Conservation (phyloP, 306 rosid species). For the Styphnolobium japonicum region DNA sequence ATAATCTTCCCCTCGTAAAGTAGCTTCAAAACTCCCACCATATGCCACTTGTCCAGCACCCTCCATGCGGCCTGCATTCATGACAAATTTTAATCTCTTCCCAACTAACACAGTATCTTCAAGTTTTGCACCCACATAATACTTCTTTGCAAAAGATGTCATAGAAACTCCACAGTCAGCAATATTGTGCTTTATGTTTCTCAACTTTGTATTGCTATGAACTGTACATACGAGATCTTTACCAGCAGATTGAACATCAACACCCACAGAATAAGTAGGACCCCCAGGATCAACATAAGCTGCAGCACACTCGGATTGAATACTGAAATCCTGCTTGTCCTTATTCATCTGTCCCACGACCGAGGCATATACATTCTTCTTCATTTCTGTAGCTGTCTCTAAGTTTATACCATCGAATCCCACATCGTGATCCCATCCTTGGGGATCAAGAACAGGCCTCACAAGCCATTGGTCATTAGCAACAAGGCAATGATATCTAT, state of each 20-base stretch:
- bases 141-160: constrained; percentile 70
- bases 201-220: constrained; percentile 64
- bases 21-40: constrained; percentile 82
- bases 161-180: constrained; percentile 78
- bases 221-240: constrained; percentile 67
- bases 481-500: constrained; percentile 81
- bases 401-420: constrained; percentile 87
- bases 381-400: constrained; percentile 62
- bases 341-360: constrained; percentile 78
- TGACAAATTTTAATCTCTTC: constrained; percentile 71
- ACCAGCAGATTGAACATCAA: constrained; percentile 83
- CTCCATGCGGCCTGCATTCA: constrained; percentile 65
- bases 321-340: constrained; percentile 71
- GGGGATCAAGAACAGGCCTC: constrained; percentile 94
- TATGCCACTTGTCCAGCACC: constrained; percentile 75
- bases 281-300: constrained; percentile 64
- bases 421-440: constrained; percentile 97
- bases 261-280: constrained; percentile 58
- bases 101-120: constrained; percentile 81
- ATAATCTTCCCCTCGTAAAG: constrained; percentile 75
- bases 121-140: constrained; percentile 75
- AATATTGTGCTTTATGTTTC: constrained; percentile 56
- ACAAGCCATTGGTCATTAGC: constrained; percentile 68
- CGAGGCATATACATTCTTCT: constrained; percentile 53
- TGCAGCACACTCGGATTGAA: constrained; percentile 82